Conservation (phyloP, 345 rosid species). For the Ceriops tagal region DNA sequence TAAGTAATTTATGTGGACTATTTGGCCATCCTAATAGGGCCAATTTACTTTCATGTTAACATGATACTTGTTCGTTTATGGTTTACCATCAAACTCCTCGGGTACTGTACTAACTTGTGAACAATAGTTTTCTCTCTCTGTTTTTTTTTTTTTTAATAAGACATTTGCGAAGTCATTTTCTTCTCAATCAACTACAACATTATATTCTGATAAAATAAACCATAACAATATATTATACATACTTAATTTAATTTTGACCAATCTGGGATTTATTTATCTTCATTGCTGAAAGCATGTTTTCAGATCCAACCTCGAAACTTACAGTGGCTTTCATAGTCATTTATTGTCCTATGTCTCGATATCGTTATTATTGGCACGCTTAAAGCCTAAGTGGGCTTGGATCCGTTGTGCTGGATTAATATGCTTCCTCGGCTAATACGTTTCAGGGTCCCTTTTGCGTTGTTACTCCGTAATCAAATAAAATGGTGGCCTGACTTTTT, state of each 20-base stretch:
- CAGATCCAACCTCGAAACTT: not conserved
- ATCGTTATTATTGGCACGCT: conserved; percentile 1
- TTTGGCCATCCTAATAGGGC: no score
- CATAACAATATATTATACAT: conserved; percentile 6
- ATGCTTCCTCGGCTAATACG: not conserved
- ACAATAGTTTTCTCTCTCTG: no score
- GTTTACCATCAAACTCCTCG: no score
- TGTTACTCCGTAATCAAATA: not conserved
- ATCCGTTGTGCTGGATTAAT: not conserved
- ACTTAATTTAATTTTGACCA: not conserved
- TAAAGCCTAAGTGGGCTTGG: conserved; percentile 6
- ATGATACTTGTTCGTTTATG: no score
- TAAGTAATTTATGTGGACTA: no score
- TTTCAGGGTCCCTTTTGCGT: not conserved
- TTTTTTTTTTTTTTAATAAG: no score
- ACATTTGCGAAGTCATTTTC: no score
- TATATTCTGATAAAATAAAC: not conserved
- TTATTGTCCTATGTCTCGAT: not conserved
- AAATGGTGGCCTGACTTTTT: no score
- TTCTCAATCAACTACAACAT: no score
- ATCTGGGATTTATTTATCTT: not conserved
- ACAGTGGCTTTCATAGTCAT: not conserved
- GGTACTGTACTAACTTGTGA: no score
- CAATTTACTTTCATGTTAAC: no score
- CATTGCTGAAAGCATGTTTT: not conserved